These are phyloP conservation scores for Herpotrichia juniperi DNA, from an alignment of 2,329 filamentous ascomycete genomes.

Conservation along the genomic window DNA sequence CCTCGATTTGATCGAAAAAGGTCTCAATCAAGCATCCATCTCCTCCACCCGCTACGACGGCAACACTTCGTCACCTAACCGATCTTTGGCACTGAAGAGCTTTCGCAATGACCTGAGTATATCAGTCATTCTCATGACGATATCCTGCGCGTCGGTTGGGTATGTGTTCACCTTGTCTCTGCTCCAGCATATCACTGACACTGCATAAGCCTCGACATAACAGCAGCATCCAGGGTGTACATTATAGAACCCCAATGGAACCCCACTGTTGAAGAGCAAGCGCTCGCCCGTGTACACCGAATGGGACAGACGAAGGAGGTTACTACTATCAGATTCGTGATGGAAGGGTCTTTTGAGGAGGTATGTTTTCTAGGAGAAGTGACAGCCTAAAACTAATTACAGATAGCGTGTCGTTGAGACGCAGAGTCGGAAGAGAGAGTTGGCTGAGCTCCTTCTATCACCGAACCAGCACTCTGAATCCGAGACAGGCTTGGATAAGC, in stretches of 20 bases:
- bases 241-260: slow-evolving; percentile 45
- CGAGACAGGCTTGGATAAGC: too few species aligned
- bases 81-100: neutral
- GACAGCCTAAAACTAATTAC: too few species aligned
- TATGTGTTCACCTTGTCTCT: slow-evolving; percentile 10
- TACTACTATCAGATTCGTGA: neutral
- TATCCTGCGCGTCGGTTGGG: slow-evolving; percentile 40
- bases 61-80: slow-evolving; percentile 9
- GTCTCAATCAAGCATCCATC: slow-evolving; percentile 15
- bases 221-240: slow-evolving; percentile 33
- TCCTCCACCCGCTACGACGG: slow-evolving; percentile 20
- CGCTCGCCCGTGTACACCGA: slow-evolving; percentile 37
- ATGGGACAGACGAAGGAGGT: slow-evolving; percentile 37
- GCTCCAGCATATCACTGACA: neutral
- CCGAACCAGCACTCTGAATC: too few species aligned
- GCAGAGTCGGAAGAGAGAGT: too few species aligned
- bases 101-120: slow-evolving; percentile 10
- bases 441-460: too few species aligned
- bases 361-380: too few species aligned
- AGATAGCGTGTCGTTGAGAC: too few species aligned
- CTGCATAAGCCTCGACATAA: slow-evolving; percentile 29
- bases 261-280: slow-evolving; percentile 42
- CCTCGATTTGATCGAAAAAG: slow-evolving; percentile 28
- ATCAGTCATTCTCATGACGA: slow-evolving; percentile 37
- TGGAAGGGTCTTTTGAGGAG: neutral